These are phyloP conservation scores for Globisporangium paddicum DNA, from an alignment of 352 stramenopile species.

Conservation along the genomic window DNA sequence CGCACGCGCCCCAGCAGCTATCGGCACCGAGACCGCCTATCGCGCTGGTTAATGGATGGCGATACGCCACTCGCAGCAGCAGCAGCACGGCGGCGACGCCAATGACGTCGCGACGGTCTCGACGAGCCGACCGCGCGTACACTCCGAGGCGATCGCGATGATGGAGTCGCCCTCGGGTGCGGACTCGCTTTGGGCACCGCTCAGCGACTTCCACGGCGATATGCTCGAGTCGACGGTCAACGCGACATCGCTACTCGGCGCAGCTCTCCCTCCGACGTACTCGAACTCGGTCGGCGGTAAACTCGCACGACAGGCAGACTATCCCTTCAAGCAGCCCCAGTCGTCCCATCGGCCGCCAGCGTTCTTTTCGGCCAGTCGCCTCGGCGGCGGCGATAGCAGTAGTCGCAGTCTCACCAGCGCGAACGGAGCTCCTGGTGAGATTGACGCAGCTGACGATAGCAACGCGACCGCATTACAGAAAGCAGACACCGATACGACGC, in stretches of 20 bases:
- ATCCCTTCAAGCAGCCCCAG: neutral
- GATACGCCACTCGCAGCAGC: slow-evolving; percentile 2
- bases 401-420: neutral
- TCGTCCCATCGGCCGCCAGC: neutral
- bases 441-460: neutral
- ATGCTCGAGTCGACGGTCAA: slow-evolving; percentile 8
- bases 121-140: neutral
- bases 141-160: slow-evolving; percentile 14
- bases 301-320: slow-evolving; percentile 1
- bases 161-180: slow-evolving; percentile 11
- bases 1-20: neutral
- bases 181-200: slow-evolving; percentile 7
- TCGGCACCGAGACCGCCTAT: neutral
- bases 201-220: slow-evolving; percentile 11
- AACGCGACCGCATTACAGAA: neutral
- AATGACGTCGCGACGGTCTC: neutral
- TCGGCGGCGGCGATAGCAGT: neutral
- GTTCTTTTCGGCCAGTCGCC: neutral
- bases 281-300: neutral
- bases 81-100: slow-evolving; percentile 2
- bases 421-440: neutral
- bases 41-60: slow-evolving; percentile 3
- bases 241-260: neutral
- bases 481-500: slow-evolving; percentile 3
- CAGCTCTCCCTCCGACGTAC: neutral